Evolutionary conservation across 495 filamentous ascomycete genomes (phyloP), one percentile per base, ranked within the genome.

Genomic region (Penicillium paxilli): DNA sequence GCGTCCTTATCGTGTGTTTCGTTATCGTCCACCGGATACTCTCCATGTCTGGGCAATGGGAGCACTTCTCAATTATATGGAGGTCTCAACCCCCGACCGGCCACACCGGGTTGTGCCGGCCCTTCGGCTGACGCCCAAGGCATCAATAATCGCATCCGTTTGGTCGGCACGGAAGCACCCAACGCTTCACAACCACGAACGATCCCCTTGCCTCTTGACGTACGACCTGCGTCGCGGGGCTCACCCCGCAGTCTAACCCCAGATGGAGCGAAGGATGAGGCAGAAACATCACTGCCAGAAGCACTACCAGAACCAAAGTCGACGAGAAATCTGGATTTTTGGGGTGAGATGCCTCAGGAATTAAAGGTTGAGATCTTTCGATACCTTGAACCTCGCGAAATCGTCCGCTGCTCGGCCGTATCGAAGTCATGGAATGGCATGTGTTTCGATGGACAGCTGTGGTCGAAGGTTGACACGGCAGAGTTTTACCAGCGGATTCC

Each of bases 361-460:
- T 77, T 98, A 48, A 87, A 86, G 60, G 80, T 94, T 55, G 69
- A 86, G 30, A 84, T 98, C 47, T 81, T 98, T 51, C 76, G 80
- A 4, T 90, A 87, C 61, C 71, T 98, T 23, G 80, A 73, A 23
- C 92, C 93, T 10, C 90, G 84, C 60, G 87, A 98, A 65, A 83
- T 98, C 44, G 83, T 98, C 9, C 84, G 89, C 48, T 84, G 82
- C 44, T 95, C 94, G 5, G 70, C 80, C 12, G 88, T 96, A n/a
- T 91, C 85, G 61, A 91, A 84, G 61, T 66, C 79, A 14, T 98
- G 94, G 80, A 77, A 96, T 67, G 73, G 80, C 26, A 87, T 91
- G 77, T 97, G 93, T 72, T 96, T 91, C 57, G 94, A 98, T 67
- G 94, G 94, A 7, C 94, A 98, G 70, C 73, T 98, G 16, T 98